Percentiles rank a stretch among this genome's conserved stretches.
Evolutionary conservation across 176 grass and related monocot species (phyloP).

Genomic region (Avena atlantica): DNA sequence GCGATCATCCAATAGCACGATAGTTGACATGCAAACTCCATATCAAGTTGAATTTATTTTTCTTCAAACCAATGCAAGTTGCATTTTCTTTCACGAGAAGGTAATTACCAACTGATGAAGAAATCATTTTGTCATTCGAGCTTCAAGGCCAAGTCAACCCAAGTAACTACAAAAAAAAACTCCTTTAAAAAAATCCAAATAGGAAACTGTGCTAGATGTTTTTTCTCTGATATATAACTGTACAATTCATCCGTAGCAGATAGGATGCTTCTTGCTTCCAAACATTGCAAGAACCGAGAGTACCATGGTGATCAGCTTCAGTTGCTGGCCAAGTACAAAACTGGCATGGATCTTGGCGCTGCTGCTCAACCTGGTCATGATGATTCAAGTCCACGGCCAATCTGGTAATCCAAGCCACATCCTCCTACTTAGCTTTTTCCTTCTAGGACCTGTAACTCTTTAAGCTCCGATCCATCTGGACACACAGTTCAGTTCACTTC

Average conservation of each 20-base stretch:
- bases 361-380: neutral
- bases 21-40: neutral
- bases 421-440: neutral
- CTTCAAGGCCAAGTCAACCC: neutral
- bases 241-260: neutral
- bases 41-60: neutral
- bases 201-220: too few relatives aligned
- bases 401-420: neutral
- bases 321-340: neutral
- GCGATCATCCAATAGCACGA: neutral
- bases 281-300: neutral
- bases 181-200: too few relatives aligned
- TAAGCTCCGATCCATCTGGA: neutral
- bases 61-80: neutral
- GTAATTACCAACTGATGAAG: neutral
- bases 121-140: neutral
- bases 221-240: neutral
- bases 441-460: neutral
- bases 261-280: neutral
- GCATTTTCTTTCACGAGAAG: neutral
- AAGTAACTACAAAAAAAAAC: neutral
- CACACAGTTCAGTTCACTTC: neutral
- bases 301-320: neutral
- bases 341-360: neutral
- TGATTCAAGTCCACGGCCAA: neutral